Conservation (phyloP, 2,329 filamentous ascomycete species). For the Phialocephala subalpina region DNA sequence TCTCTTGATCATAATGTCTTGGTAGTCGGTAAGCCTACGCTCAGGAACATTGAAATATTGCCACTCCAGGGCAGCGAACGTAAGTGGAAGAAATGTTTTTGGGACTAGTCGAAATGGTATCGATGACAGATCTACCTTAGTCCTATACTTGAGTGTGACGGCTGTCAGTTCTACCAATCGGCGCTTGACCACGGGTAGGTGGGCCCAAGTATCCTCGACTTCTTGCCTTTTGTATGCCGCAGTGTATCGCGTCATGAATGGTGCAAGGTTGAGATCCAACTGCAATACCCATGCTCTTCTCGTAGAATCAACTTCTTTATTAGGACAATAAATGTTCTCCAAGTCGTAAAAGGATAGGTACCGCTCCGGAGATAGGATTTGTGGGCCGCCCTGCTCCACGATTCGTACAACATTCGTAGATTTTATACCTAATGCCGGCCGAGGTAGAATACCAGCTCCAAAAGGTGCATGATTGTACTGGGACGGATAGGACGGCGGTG, state of each 20-base stretch:
- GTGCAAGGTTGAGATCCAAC: neutral
- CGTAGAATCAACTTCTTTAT: neutral
- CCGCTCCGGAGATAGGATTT: constrained; percentile 1
- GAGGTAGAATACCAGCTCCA: neutral
- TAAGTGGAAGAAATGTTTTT: neutral
- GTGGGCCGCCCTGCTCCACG: neutral
- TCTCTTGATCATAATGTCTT: constrained; percentile 4
- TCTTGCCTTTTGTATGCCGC: constrained; percentile 17
- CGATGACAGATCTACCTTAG: neutral
- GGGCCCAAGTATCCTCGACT: constrained; percentile 15
- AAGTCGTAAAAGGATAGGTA: constrained; percentile 16
- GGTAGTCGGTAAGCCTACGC: neutral
- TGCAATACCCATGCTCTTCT: constrained; percentile 1
- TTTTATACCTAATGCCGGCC: neutral
- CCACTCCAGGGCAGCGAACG: constrained; percentile 3
- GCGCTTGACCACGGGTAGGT: neutral
- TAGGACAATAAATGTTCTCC: constrained; percentile 11
- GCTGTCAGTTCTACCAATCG: constrained; percentile 5
- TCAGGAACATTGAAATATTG: constrained; percentile 9
- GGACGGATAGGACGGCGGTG: neutral
- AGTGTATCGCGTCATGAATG: neutral
- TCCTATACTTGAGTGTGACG: neutral
- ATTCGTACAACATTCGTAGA: neutral
- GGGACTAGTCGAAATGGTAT: constrained; percentile 8
- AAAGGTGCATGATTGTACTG: neutral